Evolutionary conservation across 768 basidiomycete genomes (phyloP).

Genomic region (Kwoniella heveanensis): DNA sequence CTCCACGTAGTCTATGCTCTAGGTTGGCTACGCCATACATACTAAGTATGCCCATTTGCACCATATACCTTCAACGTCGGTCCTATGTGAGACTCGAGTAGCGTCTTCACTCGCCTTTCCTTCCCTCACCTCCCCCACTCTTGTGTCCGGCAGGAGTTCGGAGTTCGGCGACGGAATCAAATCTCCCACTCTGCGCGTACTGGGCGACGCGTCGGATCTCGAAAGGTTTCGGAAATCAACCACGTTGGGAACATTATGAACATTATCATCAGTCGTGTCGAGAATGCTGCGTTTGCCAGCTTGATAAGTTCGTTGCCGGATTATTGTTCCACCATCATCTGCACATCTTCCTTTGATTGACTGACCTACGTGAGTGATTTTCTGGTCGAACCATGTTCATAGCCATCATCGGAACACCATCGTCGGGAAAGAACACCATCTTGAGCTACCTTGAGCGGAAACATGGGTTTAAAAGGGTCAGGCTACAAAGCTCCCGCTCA

Average conservation of each 20-base stretch:
- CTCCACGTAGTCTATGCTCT: no score
- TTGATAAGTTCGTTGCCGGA: no score
- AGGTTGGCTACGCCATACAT: no score
- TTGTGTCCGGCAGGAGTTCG: no score
- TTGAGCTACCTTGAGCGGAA: conserved; percentile 50
- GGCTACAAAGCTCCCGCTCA: conserved; percentile 29
- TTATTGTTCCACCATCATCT: no score
- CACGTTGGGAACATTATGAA: no score
- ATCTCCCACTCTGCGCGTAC: neutral
- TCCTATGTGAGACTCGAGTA: neutral
- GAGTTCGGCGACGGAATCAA: neutral
- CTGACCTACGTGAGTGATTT: no score
- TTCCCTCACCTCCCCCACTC: no score
- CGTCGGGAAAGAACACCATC: conserved; percentile 56
- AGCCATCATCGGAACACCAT: conserved; percentile 57
- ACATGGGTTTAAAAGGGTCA: conserved; percentile 54
- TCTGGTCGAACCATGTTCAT: conserved; percentile 53
- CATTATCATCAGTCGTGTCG: neutral
- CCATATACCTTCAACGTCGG: no score
- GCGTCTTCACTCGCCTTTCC: neutral
- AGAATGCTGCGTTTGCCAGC: no score
- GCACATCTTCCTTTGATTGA: no score
- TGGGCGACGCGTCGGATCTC: conserved; percentile 1
- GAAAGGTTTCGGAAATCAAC: neutral
- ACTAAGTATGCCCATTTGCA: neutral